A percentile compares a stretch with the other conserved stretches of the same genome.
Conservation (phyloP, 177 flowering plant species). For the Tripterygium wilfordii region DNA sequence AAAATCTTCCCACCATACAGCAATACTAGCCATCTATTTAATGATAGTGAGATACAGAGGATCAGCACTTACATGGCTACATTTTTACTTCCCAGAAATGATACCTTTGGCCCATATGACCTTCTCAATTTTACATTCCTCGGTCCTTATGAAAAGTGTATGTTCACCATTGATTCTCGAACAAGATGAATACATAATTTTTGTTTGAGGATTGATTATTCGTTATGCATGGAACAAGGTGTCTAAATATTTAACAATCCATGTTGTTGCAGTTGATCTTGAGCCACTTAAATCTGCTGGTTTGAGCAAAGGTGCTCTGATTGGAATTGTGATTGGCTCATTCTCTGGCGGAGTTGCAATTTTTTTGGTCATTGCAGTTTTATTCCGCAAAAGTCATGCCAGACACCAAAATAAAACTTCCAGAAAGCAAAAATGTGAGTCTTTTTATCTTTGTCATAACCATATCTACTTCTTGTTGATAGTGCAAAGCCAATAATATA, state of each 20-base stretch:
- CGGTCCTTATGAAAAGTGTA: constrained; percentile 49
- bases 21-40: constrained; percentile 25
- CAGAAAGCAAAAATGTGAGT: background rate
- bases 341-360: no score
- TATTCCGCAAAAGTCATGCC: background rate
- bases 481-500: background rate
- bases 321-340: background rate
- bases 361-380: background rate
- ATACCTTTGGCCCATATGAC: constrained; percentile 78
- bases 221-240: no score
- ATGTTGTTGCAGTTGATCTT: no score
- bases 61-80: constrained; percentile 36
- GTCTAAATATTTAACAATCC: no score
- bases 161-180: no score
- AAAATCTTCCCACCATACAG: constrained; percentile 51
- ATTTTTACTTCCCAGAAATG: constrained; percentile 47
- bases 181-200: no score
- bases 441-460: background rate
- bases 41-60: constrained; percentile 56
- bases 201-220: no score
- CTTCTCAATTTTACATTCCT: constrained; percentile 60
- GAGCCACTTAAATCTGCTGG: no score
- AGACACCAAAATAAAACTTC: background rate
- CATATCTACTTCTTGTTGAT: no score
- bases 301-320: background rate